Evolutionary conservation across 2,329 filamentous ascomycete genomes (phyloP).

Genomic region (Daldinia sp.): DNA sequence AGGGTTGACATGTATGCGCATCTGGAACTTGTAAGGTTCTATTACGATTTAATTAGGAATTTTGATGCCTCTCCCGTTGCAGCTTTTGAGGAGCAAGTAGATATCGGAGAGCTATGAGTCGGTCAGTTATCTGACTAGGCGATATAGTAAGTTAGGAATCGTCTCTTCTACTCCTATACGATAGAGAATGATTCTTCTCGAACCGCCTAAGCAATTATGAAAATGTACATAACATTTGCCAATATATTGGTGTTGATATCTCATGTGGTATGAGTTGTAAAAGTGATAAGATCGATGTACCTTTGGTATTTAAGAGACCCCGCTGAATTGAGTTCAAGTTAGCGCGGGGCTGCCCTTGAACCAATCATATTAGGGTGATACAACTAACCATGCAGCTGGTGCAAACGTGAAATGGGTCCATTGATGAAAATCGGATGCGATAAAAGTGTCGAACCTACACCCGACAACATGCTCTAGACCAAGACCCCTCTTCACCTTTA

Average conservation of each 20-base stretch:
- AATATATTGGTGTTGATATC: too few species aligned
- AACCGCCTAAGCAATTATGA: not conserved
- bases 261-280: not conserved
- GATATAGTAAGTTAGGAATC: too few species aligned
- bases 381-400: not conserved
- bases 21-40: constrained; percentile 55
- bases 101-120: constrained; percentile 43
- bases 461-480: not conserved
- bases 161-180: too few species aligned
- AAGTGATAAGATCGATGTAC: not conserved
- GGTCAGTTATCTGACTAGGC: not conserved
- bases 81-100: constrained; percentile 13
- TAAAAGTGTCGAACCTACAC: constrained; percentile 18
- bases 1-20: constrained; percentile 55
- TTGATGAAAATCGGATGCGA: constrained; percentile 13
- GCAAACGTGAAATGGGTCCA: constrained; percentile 6
- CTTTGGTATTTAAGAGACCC: not conserved
- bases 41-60: constrained; percentile 55
- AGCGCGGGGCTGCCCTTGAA: not conserved
- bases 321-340: constrained; percentile 10
- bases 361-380: constrained; percentile 5
- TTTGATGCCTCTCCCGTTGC: constrained; percentile 51
- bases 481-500: not conserved
- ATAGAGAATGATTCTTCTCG: too few species aligned
- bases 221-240: not conserved